A percentile compares a stretch with the other conserved stretches of the same genome.
Evolutionary conservation across 2,329 filamentous ascomycete genomes (phyloP).

Genomic region (Thelonectria olida): DNA sequence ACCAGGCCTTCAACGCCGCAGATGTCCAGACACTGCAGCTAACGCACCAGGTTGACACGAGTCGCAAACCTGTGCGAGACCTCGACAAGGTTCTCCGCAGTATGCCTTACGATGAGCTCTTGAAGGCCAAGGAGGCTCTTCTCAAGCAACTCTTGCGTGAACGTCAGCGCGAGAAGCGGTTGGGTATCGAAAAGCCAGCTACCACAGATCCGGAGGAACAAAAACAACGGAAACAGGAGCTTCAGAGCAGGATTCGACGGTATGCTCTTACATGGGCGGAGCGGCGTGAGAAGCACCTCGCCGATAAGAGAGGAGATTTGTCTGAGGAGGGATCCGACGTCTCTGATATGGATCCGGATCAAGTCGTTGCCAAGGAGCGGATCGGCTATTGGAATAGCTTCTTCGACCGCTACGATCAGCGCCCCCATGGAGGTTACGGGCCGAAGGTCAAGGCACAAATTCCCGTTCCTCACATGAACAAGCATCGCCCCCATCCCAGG

Average conservation of each 20-base stretch:
- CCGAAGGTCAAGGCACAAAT: background rate
- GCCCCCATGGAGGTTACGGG: constrained; percentile 9
- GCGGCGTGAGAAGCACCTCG: constrained; percentile 22
- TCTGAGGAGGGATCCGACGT: background rate
- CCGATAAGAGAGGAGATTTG: background rate
- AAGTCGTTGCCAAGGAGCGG: constrained; percentile 25
- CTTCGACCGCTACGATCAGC: constrained; percentile 40
- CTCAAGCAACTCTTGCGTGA: constrained; percentile 31
- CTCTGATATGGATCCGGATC: constrained; percentile 23
- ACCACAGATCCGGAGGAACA: constrained; percentile 11
- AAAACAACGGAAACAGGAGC: constrained; percentile 28
- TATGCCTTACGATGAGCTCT: constrained; percentile 44
- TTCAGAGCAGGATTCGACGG: constrained; percentile 31
- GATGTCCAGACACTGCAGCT: constrained; percentile 42
- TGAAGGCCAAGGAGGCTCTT: constrained; percentile 34
- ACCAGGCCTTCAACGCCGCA: constrained; percentile 51
- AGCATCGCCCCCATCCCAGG: background rate
- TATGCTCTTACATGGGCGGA: constrained; percentile 35
- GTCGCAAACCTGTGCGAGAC: constrained; percentile 36
- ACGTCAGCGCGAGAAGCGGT: constrained; percentile 26
- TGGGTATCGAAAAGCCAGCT: constrained; percentile 16
- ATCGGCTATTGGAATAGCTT: constrained; percentile 37
- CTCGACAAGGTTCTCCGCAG: constrained; percentile 41
- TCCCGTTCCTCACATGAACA: background rate
- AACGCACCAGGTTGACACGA: constrained; percentile 34